Evolutionary conservation across 768 basidiomycete genomes (phyloP).

Genomic region (Suillus subaureus): DNA sequence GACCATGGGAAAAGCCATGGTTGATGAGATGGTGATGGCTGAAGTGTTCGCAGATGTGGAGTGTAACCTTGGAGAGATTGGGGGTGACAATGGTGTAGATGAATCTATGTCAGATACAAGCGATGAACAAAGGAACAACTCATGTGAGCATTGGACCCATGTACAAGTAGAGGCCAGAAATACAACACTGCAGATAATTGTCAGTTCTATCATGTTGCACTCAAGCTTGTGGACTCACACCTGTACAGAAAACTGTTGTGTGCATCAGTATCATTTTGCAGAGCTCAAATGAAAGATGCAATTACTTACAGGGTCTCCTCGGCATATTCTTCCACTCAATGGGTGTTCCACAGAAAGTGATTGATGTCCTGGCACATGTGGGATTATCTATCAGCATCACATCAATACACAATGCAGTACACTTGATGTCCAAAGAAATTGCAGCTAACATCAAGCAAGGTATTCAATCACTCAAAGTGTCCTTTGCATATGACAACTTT

Average conservation of each 20-base stretch:
- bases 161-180: not conserved
- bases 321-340: conserved; percentile 27
- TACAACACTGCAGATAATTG: not conserved
- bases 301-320: conserved; percentile 14
- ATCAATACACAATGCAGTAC: conserved; percentile 26
- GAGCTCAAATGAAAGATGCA: conserved; percentile 33
- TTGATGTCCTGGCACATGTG: conserved; percentile 32
- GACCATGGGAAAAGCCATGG: not conserved
- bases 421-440: conserved; percentile 31
- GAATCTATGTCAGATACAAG: not conserved
- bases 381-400: conserved; percentile 33
- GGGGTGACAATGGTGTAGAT: not conserved
- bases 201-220: not conserved
- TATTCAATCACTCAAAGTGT: conserved; percentile 26
- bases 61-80: not conserved
- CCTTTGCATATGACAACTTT: conserved; percentile 46
- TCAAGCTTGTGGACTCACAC: not conserved
- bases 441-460: conserved; percentile 18
- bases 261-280: conserved; percentile 22
- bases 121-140: not conserved
- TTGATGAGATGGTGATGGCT: not conserved
- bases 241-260: conserved; percentile 17
- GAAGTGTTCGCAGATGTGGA: not conserved
- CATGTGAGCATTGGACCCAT: not conserved
- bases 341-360: conserved; percentile 30